phyloP scores from a whole-genome alignment of 495 filamentous ascomycete species.

The Trichoderma gamsii region DNA sequence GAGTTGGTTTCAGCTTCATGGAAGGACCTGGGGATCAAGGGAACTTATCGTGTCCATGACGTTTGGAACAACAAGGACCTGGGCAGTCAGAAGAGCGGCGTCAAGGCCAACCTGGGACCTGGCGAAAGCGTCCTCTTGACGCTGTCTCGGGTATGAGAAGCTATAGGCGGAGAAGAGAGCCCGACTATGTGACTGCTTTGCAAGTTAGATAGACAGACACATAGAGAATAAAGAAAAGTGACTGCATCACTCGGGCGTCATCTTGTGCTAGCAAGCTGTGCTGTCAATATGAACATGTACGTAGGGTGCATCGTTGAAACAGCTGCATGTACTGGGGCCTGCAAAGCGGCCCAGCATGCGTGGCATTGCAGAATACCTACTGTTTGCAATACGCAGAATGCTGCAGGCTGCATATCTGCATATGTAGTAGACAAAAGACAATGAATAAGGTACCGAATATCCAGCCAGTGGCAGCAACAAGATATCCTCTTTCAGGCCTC shows the following conservation, averaged over 20 bases:
- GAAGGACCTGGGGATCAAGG: conserved; percentile 1
- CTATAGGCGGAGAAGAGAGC: background rate
- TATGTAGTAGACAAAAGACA: background rate
- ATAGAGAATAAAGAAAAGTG: background rate
- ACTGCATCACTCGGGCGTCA: background rate
- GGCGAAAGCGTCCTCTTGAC: conserved; percentile 5
- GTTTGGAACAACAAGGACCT: conserved; percentile 11
- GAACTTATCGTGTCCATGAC: conserved; percentile 7
- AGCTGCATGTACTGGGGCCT: background rate
- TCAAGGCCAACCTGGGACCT: conserved; percentile 3
- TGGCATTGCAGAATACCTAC: background rate
- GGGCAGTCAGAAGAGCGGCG: background rate
- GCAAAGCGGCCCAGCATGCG: conserved; percentile 6
- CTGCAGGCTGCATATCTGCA: background rate
- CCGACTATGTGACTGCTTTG: background rate
- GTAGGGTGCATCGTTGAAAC: background rate
- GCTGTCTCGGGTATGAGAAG: background rate
- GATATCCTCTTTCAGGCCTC: conserved; percentile 6
- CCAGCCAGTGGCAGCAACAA: background rate
- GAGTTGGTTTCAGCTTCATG: conserved; percentile 1
- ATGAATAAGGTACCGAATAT: background rate
- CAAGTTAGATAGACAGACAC: conserved; percentile 1
- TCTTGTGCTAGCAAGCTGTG: background rate
- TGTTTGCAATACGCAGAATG: background rate
- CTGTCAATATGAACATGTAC: background rate